phyloP scores from a whole-genome alignment of 495 filamentous ascomycete genomes.

The Xylaria acuta region DNA sequence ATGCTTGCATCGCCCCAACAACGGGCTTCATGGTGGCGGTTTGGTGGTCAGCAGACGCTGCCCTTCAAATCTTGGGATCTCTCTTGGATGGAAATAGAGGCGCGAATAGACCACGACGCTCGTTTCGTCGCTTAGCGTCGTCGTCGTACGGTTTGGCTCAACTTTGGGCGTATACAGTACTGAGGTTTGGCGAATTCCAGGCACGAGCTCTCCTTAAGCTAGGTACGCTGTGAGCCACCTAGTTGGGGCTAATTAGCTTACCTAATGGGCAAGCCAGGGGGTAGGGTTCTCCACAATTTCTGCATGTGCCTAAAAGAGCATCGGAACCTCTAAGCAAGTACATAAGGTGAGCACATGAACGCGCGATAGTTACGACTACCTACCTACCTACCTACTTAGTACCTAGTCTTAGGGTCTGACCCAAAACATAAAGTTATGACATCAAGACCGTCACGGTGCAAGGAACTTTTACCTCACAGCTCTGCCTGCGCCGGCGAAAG shows the following conservation, averaged over 20 bases:
- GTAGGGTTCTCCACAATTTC: neutral
- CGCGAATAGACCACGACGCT: neutral
- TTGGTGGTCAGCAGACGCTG: conserved; percentile 19
- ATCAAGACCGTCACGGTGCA: neutral
- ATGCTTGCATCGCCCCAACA: conserved; percentile 87
- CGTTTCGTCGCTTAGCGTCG: conserved; percentile 3
- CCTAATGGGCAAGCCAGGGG: neutral
- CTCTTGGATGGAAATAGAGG: neutral
- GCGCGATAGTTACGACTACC: too few relatives aligned
- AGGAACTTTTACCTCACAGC: neutral
- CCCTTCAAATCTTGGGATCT: neutral
- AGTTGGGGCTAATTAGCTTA: neutral
- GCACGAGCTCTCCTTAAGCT: neutral
- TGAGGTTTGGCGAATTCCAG: neutral
- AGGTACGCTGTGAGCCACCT: neutral
- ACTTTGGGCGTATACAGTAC: neutral
- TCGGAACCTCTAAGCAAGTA: too few relatives aligned
- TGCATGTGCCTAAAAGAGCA: conserved; percentile 9
- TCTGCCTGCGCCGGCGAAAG: neutral
- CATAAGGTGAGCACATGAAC: neutral
- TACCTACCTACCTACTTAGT: too few relatives aligned
- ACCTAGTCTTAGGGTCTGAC: neutral
- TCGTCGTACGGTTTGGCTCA: neutral
- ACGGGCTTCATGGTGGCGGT: conserved; percentile 83
- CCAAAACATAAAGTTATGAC: neutral